Percentiles rank a stretch among this genome's conserved stretches.
Conservation (phyloP, 2,329 filamentous ascomycete genomes). For the Fusarium nematophilum region DNA sequence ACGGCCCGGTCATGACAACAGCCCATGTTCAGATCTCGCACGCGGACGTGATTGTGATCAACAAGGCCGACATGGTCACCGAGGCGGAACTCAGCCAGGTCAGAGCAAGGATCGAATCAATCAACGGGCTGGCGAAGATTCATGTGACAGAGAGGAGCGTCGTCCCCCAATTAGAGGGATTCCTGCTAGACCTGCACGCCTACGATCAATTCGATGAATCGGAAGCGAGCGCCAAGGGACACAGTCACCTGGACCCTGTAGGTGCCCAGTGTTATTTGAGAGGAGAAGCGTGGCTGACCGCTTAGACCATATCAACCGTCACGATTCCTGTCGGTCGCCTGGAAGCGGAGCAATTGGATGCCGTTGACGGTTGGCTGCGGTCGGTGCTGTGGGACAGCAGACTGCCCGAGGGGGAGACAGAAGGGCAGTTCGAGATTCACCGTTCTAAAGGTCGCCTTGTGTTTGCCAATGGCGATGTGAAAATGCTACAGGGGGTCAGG, state of each 20-base stretch:
- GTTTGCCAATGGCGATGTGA: conserved; percentile 71
- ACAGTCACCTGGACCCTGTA: conserved; percentile 91
- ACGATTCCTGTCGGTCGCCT: conserved; percentile 76
- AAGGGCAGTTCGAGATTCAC: conserved; percentile 79
- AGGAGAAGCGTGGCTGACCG: conserved; percentile 26
- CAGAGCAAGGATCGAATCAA: conserved; percentile 77
- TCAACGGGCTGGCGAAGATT: conserved; percentile 90
- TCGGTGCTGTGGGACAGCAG: conserved; percentile 84
- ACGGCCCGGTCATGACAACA: conserved; percentile 82
- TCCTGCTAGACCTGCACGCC: conserved; percentile 89
- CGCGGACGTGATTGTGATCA: conserved; percentile 93
- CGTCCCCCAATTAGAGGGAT: conserved; percentile 84
- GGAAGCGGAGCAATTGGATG: conserved; percentile 64
- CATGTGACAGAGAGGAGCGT: conserved; percentile 83
- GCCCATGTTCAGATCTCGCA: conserved; percentile 97
- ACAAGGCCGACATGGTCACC: conserved; percentile 89
- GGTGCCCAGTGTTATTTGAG: conserved; percentile 45
- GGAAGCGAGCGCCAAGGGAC: conserved; percentile 79
- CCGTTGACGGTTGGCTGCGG: conserved; percentile 84
- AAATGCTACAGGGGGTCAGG: conserved; percentile 89
- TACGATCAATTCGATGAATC: conserved; percentile 85
- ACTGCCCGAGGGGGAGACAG: conserved; percentile 60
- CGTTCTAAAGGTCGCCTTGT: conserved; percentile 84
- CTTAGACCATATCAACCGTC: conserved; percentile 84
- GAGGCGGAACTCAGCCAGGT: conserved; percentile 76